Evolutionary conservation across 1,284 basidiomycete genomes (phyloP).

Genomic region (Ganoderma lucidum): DNA sequence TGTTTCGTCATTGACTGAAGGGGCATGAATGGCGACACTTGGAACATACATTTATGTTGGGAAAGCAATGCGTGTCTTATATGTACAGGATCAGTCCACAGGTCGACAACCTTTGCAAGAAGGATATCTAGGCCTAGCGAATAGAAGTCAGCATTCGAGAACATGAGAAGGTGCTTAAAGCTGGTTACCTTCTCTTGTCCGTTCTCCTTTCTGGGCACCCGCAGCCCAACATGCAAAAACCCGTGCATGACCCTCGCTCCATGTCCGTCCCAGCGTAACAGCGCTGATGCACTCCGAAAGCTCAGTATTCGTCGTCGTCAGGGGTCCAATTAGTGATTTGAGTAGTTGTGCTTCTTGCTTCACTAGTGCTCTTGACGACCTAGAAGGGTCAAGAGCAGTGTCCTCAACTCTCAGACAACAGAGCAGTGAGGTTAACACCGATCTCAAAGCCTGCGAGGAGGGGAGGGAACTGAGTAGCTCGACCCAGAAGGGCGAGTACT

Average conservation of each 20-base stretch:
- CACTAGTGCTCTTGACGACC: conserved; percentile 50
- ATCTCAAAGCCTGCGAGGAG: conserved; percentile 60
- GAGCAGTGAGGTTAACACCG: conserved; percentile 67
- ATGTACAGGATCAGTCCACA: conserved; percentile 74
- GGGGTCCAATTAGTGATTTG: conserved; percentile 54
- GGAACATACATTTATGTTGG: conserved; percentile 66
- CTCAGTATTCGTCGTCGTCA: conserved; percentile 52
- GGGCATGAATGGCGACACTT: not conserved
- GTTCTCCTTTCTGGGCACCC: conserved; percentile 40
- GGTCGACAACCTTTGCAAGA: conserved; percentile 56
- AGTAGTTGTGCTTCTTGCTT: conserved; percentile 61
- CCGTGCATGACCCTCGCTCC: conserved; percentile 65
- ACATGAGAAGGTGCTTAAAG: conserved; percentile 3
- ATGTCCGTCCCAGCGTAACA: conserved; percentile 61
- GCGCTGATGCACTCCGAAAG: conserved; percentile 60
- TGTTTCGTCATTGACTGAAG: conserved; percentile 11
- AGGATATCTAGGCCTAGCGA: conserved; percentile 56
- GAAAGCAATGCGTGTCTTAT: conserved; percentile 77
- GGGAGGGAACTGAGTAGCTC: conserved; percentile 56
- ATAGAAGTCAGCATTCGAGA: not conserved
- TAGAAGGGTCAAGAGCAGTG: conserved; percentile 41
- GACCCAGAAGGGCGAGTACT: conserved; percentile 62
- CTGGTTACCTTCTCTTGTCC: conserved; percentile 49
- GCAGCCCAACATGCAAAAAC: conserved; percentile 74
- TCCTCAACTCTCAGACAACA: conserved; percentile 49